phyloP scores from a whole-genome alignment of 148 eudicot species.

The Vaccinium myrtillus region DNA sequence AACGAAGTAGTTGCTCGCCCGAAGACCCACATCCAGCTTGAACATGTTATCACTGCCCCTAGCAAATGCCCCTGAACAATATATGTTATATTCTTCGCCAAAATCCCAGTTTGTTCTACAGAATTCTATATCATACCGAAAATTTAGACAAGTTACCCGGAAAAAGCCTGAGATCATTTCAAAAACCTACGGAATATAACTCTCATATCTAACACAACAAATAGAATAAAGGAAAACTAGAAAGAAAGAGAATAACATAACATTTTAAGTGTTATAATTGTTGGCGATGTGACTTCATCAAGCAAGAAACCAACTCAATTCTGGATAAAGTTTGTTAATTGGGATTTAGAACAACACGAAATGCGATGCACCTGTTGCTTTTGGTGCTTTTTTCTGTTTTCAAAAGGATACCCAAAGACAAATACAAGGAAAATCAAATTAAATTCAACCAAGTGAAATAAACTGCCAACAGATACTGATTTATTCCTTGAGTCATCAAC shows the following conservation, averaged over 20 bases:
- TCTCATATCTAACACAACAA: background rate
- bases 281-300: background rate
- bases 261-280: background rate
- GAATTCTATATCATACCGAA: background rate
- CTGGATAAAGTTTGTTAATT: background rate
- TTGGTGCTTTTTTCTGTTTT: background rate
- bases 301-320: background rate
- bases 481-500: background rate
- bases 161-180: background rate
- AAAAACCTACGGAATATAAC: background rate
- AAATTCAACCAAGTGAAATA: too few species aligned
- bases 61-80: background rate
- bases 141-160: background rate
- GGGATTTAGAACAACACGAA: background rate
- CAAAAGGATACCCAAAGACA: background rate
- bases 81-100: background rate
- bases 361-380: background rate
- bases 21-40: background rate
- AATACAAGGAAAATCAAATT: background rate
- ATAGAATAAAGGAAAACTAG: background rate
- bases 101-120: background rate
- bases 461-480: background rate
- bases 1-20: background rate
- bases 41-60: background rate
- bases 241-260: constrained; percentile 1